Percentiles rank a stretch among this genome's conserved stretches.
These are phyloP conservation scores for Xylariomycetidae sp. DNA, from an alignment of 2,329 filamentous ascomycete genomes.

Conservation along the genomic window DNA sequence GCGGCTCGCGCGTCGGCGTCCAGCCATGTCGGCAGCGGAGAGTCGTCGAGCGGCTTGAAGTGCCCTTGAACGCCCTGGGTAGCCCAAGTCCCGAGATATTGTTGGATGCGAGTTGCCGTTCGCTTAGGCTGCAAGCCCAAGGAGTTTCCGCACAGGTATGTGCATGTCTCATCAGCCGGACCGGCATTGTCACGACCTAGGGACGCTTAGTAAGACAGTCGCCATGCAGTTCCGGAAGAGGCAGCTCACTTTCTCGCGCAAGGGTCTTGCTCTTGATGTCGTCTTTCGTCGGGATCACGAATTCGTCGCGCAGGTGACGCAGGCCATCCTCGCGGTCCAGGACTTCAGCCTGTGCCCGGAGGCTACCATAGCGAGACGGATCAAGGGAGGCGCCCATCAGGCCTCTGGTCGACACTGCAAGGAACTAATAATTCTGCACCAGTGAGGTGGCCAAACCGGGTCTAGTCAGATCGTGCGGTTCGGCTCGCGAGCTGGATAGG, in stretches of 20 bases:
- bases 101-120: slow-evolving; percentile 57
- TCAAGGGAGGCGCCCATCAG: slow-evolving; percentile 18
- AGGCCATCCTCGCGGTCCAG: slow-evolving; percentile 23
- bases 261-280: slow-evolving; percentile 26
- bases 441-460: too few relatives aligned
- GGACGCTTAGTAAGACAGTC: slow-evolving; percentile 16
- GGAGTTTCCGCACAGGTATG: slow-evolving; percentile 77
- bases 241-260: slow-evolving; percentile 17
- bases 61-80: slow-evolving; percentile 73
- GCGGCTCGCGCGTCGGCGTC: slow-evolving; percentile 64
- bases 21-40: slow-evolving; percentile 58
- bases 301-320: slow-evolving; percentile 23
- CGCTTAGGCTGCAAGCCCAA: slow-evolving; percentile 67
- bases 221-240: slow-evolving; percentile 9
- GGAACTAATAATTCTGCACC: too few relatives aligned
- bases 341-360: slow-evolving; percentile 22
- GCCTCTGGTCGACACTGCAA: too few relatives aligned
- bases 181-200: slow-evolving; percentile 21
- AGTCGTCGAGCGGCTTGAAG: slow-evolving; percentile 60
- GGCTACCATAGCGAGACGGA: slow-evolving; percentile 16
- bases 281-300: slow-evolving; percentile 24
- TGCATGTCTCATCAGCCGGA: slow-evolving; percentile 30
- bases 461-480: too few relatives aligned
- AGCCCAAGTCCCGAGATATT: slow-evolving; percentile 69
- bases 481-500: too few relatives aligned